Base-by-base conservation (phyloP, 768 basidiomycete species). In the Roridomyces roridus region DNA sequence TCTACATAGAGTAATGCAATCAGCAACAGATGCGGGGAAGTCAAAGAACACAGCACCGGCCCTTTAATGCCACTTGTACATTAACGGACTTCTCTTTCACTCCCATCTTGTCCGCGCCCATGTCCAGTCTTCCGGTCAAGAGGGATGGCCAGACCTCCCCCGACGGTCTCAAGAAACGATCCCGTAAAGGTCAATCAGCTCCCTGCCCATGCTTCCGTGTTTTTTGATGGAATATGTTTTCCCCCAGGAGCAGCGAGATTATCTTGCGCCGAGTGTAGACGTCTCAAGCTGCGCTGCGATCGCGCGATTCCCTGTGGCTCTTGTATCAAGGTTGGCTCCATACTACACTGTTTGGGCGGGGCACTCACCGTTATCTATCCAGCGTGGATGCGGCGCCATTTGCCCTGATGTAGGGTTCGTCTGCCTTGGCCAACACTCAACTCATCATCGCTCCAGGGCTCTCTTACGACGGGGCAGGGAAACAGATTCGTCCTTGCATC, bases 401-500 rank as follows among this genome's bases (percentile, higher is more conserved):
- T 93, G 91, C 70, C 91, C 91, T 46, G 91, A 92, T 68, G 87
- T 87, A 69, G 55, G 83, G 75, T 59, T 55, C 58, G 48, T 31
- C n/a, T 43, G 41, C 46, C 56, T 55, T 18, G 29, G 29, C 57
- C 51, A 40, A 46, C 11, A 48, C 31, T 18, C 29, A 54, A 53
- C 49, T 54, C 59, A 46, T 65, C 52, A 58, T 56, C 58, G 62
- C 29, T 34, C 28, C 25, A 77, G 90, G 89, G 89, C 47, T 90
- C 89, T 11, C 74, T 92, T 41, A 91, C 89, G 10, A 92, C 91
- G 43, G 91, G 91, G 8, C 87, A 91, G 70, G 91, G 90, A 15
- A 91, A 91, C 60, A 89, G 89, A 20, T 92, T 92, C 65, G 89
- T 92, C 1, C 82, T 92, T 25, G 91, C 89, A 0, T 89, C 88